Percentiles rank a stretch among this genome's conserved stretches.
These are phyloP conservation scores for Aspergillus indologenus DNA, from an alignment of 495 filamentous ascomycete species.

Conservation along the genomic window DNA sequence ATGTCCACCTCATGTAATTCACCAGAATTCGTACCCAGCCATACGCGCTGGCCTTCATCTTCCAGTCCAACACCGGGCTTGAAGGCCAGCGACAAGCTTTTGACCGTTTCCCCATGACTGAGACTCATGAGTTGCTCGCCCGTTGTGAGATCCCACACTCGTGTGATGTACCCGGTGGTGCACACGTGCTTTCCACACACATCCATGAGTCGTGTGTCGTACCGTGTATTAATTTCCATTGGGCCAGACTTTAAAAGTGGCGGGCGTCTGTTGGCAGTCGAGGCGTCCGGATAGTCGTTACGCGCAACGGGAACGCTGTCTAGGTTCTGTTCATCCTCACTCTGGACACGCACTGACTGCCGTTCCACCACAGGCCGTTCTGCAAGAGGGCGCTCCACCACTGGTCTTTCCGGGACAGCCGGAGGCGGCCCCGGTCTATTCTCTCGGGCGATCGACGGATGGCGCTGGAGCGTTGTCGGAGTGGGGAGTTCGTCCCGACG, in stretches of 20 bases:
- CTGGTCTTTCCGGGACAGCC: constrained; percentile 24
- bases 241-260: constrained; percentile 68
- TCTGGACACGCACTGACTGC: constrained; percentile 16
- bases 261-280: constrained; percentile 77
- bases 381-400: constrained; percentile 15
- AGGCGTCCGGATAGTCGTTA: constrained; percentile 77
- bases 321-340: constrained; percentile 25
- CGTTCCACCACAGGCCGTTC: constrained; percentile 25
- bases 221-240: constrained; percentile 73
- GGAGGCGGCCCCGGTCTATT: constrained; percentile 19
- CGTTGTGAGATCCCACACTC: constrained; percentile 80
- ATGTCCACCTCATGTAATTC: constrained; percentile 90
- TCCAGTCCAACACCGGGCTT: constrained; percentile 71
- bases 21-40: constrained; percentile 84
- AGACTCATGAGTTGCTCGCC: constrained; percentile 79
- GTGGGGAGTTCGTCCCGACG: constrained; percentile 14
- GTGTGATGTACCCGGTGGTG: constrained; percentile 77
- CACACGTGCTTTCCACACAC: constrained; percentile 86
- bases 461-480: constrained; percentile 23
- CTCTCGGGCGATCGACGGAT: constrained; percentile 34
- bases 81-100: constrained; percentile 76
- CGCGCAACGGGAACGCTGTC: constrained; percentile 32
- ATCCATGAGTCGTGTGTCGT: constrained; percentile 80
- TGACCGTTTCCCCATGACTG: constrained; percentile 72
- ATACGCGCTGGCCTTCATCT: constrained; percentile 80